Base-by-base conservation (phyloP, 2,329 filamentous ascomycete genomes). In the Byssochlamys sp. region DNA sequence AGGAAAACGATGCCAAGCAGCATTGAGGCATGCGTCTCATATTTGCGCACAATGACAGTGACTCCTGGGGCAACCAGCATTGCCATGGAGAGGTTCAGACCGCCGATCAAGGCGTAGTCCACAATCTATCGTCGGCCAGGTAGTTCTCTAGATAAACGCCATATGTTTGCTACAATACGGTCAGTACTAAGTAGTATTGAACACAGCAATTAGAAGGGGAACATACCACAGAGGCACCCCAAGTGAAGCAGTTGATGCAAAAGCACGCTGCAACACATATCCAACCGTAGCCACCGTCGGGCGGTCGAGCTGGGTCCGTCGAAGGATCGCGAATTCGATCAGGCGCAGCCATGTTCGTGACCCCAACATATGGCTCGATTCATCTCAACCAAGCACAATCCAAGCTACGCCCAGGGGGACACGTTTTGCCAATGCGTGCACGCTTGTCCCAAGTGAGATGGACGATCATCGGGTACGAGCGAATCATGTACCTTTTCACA, bases 231-330 rank as follows among this genome's bases (percentile, higher is more conserved):
- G 45, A 49, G 45, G 66, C 61, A 11, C 68, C 68, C 68, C 68
- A 71, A 6, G 66, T 70, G 31, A 66, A 67, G 14, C 58, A 60
- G 58, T 70, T 70, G 54, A 71, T 63, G 26, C 60, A 53, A 58
- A 65, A 64, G 35, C 62, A 62, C 3, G 66, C 59, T 5, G 60
- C 58, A 31, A 67, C 67, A 26, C 67, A 66, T 12, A 71, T 60
- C 68, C 68, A 71, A 24, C 68, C 68, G 50, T 71, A 71, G 1
- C 67, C 67, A 12, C 67, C 65, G 49, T 69, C 67, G 5, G 64
- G 62, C n/a, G 27, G 35, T 6, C n/a, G 45, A 9, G 45, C 29
- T 31, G 29, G 29, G 29, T 31, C 29, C 10, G 29, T 31, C 7
- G 29, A 31, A 31, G 29, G 6, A 31, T 31, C 29, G 7, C 29